These are phyloP conservation scores for Collybiopsis confluens DNA, from an alignment of 768 basidiomycete species.

Conservation along the genomic window DNA sequence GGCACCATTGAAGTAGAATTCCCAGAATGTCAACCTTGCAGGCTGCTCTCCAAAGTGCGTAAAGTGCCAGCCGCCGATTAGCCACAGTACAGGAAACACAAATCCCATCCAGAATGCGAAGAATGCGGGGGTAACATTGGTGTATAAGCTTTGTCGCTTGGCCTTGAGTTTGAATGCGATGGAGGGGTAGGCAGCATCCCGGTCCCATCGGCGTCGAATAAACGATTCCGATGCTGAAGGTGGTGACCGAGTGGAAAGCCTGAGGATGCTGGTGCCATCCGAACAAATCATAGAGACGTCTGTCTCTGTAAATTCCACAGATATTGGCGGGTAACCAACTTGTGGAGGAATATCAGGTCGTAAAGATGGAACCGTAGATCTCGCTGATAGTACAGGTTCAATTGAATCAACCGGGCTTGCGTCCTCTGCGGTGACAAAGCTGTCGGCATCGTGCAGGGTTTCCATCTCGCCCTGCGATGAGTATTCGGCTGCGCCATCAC, in stretches of 20 bases:
- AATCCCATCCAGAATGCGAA: constrained; percentile 78
- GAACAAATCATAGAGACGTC: constrained; percentile 13
- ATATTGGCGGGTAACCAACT: constrained; percentile 13
- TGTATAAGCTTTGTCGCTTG: constrained; percentile 25
- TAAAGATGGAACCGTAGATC: too few species aligned
- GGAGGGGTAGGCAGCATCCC: constrained; percentile 32
- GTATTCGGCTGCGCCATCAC: constrained; percentile 26
- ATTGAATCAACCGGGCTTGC: background rate
- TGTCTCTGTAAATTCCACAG: constrained; percentile 14
- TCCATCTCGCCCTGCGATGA: constrained; percentile 17
- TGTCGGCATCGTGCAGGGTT: constrained; percentile 47
- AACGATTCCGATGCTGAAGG: constrained; percentile 46
- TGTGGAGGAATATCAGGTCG: background rate
- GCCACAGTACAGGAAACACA: constrained; percentile 69
- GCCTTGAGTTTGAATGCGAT: constrained; percentile 26
- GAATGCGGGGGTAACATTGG: constrained; percentile 38
- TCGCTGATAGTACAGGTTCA: background rate
- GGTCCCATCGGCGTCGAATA: constrained; percentile 47
- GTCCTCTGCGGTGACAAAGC: constrained; percentile 48
- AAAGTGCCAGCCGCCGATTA: constrained; percentile 72
- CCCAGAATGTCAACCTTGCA: constrained; percentile 39
- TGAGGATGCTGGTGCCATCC: background rate
- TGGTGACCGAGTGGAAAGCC: constrained; percentile 10
- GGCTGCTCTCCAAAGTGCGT: constrained; percentile 44
- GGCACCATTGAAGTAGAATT: constrained; percentile 38